Conservation (phyloP, 805 yeast species). For the Lipomyces orientalis region DNA sequence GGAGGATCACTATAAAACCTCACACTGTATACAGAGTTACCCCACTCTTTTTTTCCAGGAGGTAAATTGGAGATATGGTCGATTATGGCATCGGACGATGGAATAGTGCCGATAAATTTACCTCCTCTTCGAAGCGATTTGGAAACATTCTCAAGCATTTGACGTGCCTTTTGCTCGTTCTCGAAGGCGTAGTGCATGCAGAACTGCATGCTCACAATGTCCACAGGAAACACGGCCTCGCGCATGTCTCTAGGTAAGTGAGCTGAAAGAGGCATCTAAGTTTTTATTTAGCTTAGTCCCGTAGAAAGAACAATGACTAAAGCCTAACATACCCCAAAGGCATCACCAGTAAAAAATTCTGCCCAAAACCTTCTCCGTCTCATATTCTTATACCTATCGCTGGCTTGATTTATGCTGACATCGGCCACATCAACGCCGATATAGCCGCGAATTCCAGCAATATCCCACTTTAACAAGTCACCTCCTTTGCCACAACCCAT, state of each 20-base stretch:
- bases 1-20: constrained; percentile 81
- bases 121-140: constrained; percentile 82
- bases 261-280: constrained; percentile 26
- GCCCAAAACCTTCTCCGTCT: constrained; percentile 65
- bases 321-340: constrained; percentile 62
- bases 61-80: constrained; percentile 63
- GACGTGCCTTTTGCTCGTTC: constrained; percentile 76
- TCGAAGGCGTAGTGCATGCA: constrained; percentile 95
- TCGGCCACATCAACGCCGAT: constrained; percentile 94
- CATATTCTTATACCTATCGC: constrained; percentile 69
- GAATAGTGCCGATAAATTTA: constrained; percentile 89
- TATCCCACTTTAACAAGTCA: constrained; percentile 87
- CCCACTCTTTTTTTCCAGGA: constrained; percentile 70
- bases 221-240: constrained; percentile 81
- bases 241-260: constrained; percentile 47
- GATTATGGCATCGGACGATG: constrained; percentile 83
- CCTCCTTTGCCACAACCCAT: constrained; percentile 99
- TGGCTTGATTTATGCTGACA: constrained; percentile 84
- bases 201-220: constrained; percentile 87
- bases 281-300: constrained; percentile 44
- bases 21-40: constrained; percentile 82
- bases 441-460: constrained; percentile 72
- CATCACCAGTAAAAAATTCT: constrained; percentile 90
- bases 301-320: background rate
- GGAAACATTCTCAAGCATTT: constrained; percentile 74